Evolutionary conservation across 495 filamentous ascomycete genomes (phyloP), one percentile per base, ranked within the genome.

Genomic region (Aspergillus bridgeri): DNA sequence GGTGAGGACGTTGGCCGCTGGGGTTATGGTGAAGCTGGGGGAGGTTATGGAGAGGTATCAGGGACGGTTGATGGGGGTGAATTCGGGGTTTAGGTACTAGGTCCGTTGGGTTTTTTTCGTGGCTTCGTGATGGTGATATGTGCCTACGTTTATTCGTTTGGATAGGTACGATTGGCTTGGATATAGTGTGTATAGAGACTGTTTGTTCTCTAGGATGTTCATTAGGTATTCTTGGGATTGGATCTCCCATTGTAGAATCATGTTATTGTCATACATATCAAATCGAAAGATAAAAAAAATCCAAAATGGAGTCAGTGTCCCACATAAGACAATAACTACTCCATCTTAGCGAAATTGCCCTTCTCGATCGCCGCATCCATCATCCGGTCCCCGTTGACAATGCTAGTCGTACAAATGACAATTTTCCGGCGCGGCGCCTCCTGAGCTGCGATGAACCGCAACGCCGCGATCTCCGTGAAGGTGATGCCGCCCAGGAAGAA

Each of bases 401-500:
- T 85, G 45, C 87, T 87, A 8, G 94, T 99, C 23, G 94, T 92
- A 67, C 88, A 91, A 72, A 99, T 91, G 50, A 99, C 75, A 56
- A 99, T 86, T 72, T 89, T 89, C 71, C 89, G 84, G 71, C 70
- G 81, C 74, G 88, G 88, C 70, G 91, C 89, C 81, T 96, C 88
- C 73, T 90, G 86, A 64, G 84, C 86, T 42, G 89, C 91, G 63
- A 98, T 87, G 73, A 96, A 97, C 60, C 95, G 81, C 72, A 98
- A 65, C 22, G 94, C 95, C 44, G 94, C 92, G 69, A 98, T 93
- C 77, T 99, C 94, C 7, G 93, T 95, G 63, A 93, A 96, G 1
- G 89, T 96, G 49, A 97, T 88, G 2, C 94, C 94, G 23, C 94
- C 94, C 55, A 99, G 75, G 74, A 96, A 97, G 68, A 97, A 94